Percentiles rank a stretch among this genome's conserved stretches.
Conservation (phyloP, 192 early-diverging fungal species). For the Backusella luteola region DNA sequence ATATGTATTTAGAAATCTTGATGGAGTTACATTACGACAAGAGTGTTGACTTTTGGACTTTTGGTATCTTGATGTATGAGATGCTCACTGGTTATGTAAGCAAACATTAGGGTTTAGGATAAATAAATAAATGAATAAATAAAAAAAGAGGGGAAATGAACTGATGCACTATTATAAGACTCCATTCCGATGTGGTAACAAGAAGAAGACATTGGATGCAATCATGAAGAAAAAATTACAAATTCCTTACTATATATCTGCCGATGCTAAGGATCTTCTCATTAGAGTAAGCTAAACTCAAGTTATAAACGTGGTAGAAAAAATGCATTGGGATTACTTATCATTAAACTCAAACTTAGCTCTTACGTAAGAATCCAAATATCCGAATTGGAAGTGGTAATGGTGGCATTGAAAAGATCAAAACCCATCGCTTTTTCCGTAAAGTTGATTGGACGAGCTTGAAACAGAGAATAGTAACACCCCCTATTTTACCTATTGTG, state of each 20-base stretch:
- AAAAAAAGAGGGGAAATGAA: not conserved
- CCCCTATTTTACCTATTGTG: slow-evolving; percentile 68
- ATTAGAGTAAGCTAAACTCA: slow-evolving; percentile 43
- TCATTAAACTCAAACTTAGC: slow-evolving; percentile 9
- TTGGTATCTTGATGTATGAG: slow-evolving; percentile 88
- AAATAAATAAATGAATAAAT: not conserved
- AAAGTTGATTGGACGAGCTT: slow-evolving; percentile 68
- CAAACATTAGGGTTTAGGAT: not conserved
- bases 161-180: slow-evolving; percentile 27
- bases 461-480: slow-evolving; percentile 52
- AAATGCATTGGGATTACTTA: not conserved
- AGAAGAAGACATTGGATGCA: slow-evolving; percentile 80
- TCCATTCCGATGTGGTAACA: slow-evolving; percentile 78
- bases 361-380: slow-evolving; percentile 53
- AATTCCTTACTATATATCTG: slow-evolving; percentile 78
- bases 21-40: slow-evolving; percentile 63
- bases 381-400: slow-evolving; percentile 47
- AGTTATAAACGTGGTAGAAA: not conserved
- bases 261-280: slow-evolving; percentile 76
- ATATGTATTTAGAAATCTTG: slow-evolving; percentile 47
- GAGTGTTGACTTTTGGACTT: slow-evolving; percentile 89
- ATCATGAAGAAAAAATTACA: slow-evolving; percentile 82
- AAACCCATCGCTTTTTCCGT: slow-evolving; percentile 72
- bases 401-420: slow-evolving; percentile 52
- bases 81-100: slow-evolving; percentile 80